These are phyloP conservation scores for Rhodotorula sphaerocarpa DNA, from an alignment of 768 basidiomycete genomes.

Conservation along the genomic window DNA sequence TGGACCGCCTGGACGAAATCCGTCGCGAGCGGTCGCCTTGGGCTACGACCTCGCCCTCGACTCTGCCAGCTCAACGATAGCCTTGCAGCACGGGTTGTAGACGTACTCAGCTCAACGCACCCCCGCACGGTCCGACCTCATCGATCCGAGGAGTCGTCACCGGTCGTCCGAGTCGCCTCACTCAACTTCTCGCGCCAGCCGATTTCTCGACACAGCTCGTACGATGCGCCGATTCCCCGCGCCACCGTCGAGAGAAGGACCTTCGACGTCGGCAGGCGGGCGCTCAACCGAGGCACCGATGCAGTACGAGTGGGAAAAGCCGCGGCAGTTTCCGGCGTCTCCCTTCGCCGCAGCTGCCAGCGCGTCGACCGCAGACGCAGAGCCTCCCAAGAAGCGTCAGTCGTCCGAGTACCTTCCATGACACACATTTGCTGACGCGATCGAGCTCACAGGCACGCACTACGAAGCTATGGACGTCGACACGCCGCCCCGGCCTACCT, in stretches of 20 bases:
- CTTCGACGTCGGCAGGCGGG: background rate
- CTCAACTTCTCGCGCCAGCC: background rate
- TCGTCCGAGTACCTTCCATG: background rate
- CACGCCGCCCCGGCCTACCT: constrained; percentile 17
- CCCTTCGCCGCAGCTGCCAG: background rate
- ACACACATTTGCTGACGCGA: background rate
- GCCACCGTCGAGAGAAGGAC: background rate
- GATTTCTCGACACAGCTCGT: too few species aligned
- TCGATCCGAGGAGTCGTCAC: too few species aligned
- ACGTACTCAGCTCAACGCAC: too few species aligned
- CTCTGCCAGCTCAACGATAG: too few species aligned
- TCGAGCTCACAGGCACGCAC: constrained; percentile 18
- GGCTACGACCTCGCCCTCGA: too few species aligned
- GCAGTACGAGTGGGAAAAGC: constrained; percentile 61
- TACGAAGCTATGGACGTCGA: constrained; percentile 37
- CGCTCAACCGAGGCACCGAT: constrained; percentile 75
- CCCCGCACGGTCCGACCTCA: too few species aligned
- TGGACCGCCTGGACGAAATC: too few species aligned
- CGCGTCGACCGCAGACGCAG: background rate
- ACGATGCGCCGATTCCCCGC: constrained; percentile 24
- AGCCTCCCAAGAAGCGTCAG: constrained; percentile 29
- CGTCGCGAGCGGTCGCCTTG: too few species aligned
- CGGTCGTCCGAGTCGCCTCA: too few species aligned
- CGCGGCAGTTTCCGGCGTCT: constrained; percentile 20
- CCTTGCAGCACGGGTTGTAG: too few species aligned